Percentiles rank a stretch among this genome's conserved stretches.
Conservation (phyloP, 2,329 filamentous ascomycete genomes). For the Thielaviopsis populi region DNA sequence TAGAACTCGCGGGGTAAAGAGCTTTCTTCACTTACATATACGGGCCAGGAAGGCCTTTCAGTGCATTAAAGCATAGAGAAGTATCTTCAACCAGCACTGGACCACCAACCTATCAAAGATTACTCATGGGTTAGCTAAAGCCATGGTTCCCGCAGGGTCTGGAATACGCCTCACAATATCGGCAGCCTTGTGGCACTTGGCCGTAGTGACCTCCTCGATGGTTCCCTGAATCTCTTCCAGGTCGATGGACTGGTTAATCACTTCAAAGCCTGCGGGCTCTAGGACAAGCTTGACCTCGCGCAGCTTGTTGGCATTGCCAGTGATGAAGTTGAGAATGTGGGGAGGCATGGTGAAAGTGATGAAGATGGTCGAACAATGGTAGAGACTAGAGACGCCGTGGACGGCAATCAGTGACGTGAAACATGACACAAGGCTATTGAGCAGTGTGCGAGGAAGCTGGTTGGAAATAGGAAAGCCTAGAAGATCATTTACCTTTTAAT, state of each 20-base stretch:
- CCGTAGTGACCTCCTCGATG: constrained; percentile 76
- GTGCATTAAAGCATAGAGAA: constrained; percentile 78
- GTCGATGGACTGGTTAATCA: constrained; percentile 63
- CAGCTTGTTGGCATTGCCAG: constrained; percentile 89
- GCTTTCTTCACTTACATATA: constrained; percentile 58
- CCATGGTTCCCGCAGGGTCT: background rate
- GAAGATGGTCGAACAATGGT: background rate
- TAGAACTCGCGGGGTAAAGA: background rate
- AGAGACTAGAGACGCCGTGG: background rate
- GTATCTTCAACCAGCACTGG: constrained; percentile 95
- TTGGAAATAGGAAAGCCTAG: no score
- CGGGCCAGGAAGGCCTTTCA: constrained; percentile 81
- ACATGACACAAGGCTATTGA: background rate
- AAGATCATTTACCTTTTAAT: no score
- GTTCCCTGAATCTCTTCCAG: constrained; percentile 82
- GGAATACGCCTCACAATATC: constrained; percentile 42
- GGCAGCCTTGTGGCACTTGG: constrained; percentile 75
- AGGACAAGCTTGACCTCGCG: constrained; percentile 80
- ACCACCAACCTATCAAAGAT: constrained; percentile 47
- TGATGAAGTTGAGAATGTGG: constrained; percentile 70
- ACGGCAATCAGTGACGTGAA: background rate
- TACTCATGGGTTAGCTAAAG: background rate
- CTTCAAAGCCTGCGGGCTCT: constrained; percentile 47
- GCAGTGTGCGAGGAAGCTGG: background rate
- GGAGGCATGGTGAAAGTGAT: constrained; percentile 26